Evolutionary conservation across 2,329 filamentous ascomycete genomes (phyloP).

Genomic region (Paraphoma chrysanthemicola): DNA sequence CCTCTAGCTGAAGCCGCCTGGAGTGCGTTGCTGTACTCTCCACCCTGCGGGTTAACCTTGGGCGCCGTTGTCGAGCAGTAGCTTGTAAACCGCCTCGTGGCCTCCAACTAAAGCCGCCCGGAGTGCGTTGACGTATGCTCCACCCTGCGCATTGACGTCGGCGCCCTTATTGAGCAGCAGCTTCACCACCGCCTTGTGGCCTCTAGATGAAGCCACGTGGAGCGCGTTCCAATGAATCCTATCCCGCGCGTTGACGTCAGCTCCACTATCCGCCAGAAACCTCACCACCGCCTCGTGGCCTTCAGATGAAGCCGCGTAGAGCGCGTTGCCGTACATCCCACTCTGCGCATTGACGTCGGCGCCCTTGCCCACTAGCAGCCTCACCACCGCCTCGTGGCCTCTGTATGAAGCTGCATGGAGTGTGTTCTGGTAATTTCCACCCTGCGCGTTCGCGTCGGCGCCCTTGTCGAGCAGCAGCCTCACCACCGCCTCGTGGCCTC

Average conservation of each 20-base stretch:
- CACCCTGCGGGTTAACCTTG: neutral
- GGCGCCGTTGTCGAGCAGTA: neutral
- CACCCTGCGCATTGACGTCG: neutral
- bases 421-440: neutral
- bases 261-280: neutral
- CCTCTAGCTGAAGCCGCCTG: no score
- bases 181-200: neutral
- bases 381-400: neutral
- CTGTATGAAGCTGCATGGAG: neutral
- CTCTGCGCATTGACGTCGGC: neutral
- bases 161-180: neutral
- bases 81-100: neutral
- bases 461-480: neutral
- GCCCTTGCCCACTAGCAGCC: neutral
- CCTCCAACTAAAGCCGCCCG: neutral
- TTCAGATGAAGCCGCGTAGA: neutral
- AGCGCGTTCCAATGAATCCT: constrained; percentile 10
- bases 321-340: neutral
- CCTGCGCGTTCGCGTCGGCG: neutral
- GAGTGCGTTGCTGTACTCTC: no score
- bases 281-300: neutral
- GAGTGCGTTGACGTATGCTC: neutral
- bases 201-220: neutral
- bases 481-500: neutral
- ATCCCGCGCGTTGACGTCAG: neutral